These are phyloP conservation scores for Fusarium sp. DNA, from an alignment of 2,329 filamentous ascomycete species.

Conservation along the genomic window DNA sequence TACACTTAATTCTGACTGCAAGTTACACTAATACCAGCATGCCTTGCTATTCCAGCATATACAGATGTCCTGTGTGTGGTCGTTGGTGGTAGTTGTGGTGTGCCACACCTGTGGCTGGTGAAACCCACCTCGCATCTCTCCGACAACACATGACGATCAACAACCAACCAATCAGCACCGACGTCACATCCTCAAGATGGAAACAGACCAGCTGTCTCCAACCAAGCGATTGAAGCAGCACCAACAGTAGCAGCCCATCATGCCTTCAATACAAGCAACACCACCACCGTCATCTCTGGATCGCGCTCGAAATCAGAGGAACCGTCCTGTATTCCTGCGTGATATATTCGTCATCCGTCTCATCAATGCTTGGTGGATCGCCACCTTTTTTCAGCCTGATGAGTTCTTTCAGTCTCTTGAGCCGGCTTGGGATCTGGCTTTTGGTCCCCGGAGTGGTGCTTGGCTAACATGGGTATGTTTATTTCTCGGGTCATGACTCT, in stretches of 20 bases:
- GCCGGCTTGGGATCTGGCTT: slow-evolving; percentile 90
- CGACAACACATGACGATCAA: slow-evolving; percentile 9
- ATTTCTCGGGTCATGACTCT: neutral
- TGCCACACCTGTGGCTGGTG: neutral
- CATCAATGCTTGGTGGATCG: slow-evolving; percentile 80
- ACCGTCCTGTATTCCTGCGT: slow-evolving; percentile 46
- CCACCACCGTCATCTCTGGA: slow-evolving; percentile 30
- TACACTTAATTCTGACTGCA: neutral
- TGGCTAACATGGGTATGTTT: slow-evolving; percentile 93
- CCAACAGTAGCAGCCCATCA: neutral
- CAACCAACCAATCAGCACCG: slow-evolving; percentile 1
- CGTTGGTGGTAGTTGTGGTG: neutral
- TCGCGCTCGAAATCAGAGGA: slow-evolving; percentile 36
- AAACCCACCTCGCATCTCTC: neutral
- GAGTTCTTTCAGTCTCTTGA: slow-evolving; percentile 97
- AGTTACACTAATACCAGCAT: neutral
- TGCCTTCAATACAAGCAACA: neutral
- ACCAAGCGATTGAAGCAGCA: neutral
- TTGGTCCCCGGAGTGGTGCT: slow-evolving; percentile 80
- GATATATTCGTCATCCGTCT: slow-evolving; percentile 76
- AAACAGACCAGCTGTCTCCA: slow-evolving; percentile 24
- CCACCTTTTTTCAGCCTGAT: slow-evolving; percentile 97
- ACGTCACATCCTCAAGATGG: slow-evolving; percentile 18
- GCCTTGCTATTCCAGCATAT: neutral
- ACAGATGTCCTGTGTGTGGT: neutral